These are phyloP conservation scores for Arachis stenosperma DNA, from an alignment of 306 rosid genomes.

Conservation along the genomic window DNA sequence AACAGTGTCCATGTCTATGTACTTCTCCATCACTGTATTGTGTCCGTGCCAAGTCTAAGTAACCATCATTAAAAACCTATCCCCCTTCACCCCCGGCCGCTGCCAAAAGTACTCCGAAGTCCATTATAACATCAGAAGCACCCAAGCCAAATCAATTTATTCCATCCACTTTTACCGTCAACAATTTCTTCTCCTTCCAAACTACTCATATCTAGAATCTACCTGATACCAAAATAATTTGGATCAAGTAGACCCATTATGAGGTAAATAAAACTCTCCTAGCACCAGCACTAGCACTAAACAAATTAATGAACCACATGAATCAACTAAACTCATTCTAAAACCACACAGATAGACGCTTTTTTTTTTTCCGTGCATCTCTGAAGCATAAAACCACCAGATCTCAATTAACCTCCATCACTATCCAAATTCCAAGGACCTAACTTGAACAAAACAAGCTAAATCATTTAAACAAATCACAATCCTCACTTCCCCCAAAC, in stretches of 20 bases:
- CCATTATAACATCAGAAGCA: slow-evolving; percentile 3
- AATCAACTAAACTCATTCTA: no score
- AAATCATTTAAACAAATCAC: neutral
- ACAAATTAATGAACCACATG: no score
- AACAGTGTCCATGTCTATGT: neutral
- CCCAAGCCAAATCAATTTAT: neutral
- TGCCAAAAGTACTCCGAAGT: neutral
- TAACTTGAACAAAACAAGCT: neutral
- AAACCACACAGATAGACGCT: no score
- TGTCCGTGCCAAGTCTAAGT: neutral
- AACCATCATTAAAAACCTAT: neutral
- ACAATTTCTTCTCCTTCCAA: neutral
- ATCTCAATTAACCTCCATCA: neutral
- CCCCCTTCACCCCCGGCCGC: neutral
- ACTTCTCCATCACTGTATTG: neutral
- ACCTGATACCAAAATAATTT: neutral
- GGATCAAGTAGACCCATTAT: no score
- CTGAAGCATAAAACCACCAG: no score
- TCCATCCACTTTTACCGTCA: neutral
- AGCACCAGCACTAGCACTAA: no score
- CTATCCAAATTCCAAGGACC: neutral
- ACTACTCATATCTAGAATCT: neutral
- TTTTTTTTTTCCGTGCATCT: no score
- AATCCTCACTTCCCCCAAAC: neutral
- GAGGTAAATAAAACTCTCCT: no score